Evolutionary conservation across 1,284 basidiomycete species (phyloP), one percentile per base, ranked within the genome.

Genomic region (Entoloma clypeatum): DNA sequence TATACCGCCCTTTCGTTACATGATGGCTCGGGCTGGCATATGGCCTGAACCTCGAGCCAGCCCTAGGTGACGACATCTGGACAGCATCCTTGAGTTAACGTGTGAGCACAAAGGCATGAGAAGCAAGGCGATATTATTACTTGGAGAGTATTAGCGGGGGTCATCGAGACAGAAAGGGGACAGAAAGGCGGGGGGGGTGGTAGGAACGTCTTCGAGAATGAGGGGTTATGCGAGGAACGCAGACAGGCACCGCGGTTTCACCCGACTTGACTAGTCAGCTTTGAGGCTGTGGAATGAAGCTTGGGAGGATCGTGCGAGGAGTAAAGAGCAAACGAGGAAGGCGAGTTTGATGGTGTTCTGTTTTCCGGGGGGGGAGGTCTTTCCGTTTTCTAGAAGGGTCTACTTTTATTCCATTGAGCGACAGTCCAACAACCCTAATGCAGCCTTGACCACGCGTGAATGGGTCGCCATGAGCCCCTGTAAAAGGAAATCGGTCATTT

Each of bases 1-100:
- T 89, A 59, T 91, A 91, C 14, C 87, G 75, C 40, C 85, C 86
- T 63, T 86, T 87, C 10, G 81, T 84, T 45, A 90, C 86, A 61
- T 85, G 81, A 62, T 90, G 87, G 50, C 77, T 78, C 6, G 81
- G 67, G 54, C 81, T 85, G 16, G 82, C 75, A 55, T 79, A 88
- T n/a, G 86, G 86, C 42, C 79, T 74, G 56, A 85, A 87, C 44
- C 80, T 75, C 16, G 79, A 72, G 2, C 72, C 71, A 28, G 62
- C 55, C 13, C 56, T 61, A 2, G 72, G 59, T n/a, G 72, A 58
- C 7, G 73, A 53, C 8, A 76, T 62, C 37, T 74, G 68, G 34
- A 76, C 62, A 3, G 74, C 62, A 47, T 81, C 77, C 79, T 81
- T 7, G 29, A 35, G 31, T 16, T 44, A 39, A 24, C 28, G 17